Evolutionary conservation across 2,329 filamentous ascomycete genomes (phyloP), one percentile per base, ranked within the genome.

Genomic region (Alternaria gaisen): DNA sequence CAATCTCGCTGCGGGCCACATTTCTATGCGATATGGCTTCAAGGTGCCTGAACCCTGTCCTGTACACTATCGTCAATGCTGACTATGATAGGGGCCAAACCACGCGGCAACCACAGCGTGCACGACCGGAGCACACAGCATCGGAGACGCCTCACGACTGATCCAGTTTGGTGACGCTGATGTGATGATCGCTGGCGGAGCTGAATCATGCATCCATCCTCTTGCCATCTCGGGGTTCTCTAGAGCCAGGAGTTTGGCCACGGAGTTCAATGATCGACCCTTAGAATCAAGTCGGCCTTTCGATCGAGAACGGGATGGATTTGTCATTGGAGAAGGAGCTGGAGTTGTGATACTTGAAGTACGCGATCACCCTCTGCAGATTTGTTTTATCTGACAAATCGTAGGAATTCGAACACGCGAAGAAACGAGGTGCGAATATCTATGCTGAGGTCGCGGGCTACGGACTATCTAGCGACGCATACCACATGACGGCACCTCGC

Each of bases 171-270:
- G 93, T 7, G 94, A 98, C 76, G 94, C 94, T 46, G 87, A 97
- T 77, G 90, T 98, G 56, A 98, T 99, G 93, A 81, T 99, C 9
- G 93, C 95, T n/a, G 95, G 95, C 42, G 94, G 94, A 28, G 88
- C 94, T 9, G 95, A 99, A 79, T 93, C 94, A 0, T 99, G 95
- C 77, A 94, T 99, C 57, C 94, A 99, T 75, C 95, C 95, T 10
- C 84, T 99, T 43, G 92, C 94, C 2, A 91, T 98, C 68, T 92
- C 94, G 7, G 95, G 94, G 7, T 99, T 99, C 73, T 91, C 93
- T 24, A 87, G 93, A 63, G 93, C 94, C 1, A 87, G 94, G 60
- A 97, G 94, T 53, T 82, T 99, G 36, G 90, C 93, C 7, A 97
- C 92, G 0, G 86, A 84, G 4, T 96, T 88, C 81, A 97, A 97